These are phyloP conservation scores for Immersiella caudata DNA, from an alignment of 495 filamentous ascomycete species.

Conservation along the genomic window DNA sequence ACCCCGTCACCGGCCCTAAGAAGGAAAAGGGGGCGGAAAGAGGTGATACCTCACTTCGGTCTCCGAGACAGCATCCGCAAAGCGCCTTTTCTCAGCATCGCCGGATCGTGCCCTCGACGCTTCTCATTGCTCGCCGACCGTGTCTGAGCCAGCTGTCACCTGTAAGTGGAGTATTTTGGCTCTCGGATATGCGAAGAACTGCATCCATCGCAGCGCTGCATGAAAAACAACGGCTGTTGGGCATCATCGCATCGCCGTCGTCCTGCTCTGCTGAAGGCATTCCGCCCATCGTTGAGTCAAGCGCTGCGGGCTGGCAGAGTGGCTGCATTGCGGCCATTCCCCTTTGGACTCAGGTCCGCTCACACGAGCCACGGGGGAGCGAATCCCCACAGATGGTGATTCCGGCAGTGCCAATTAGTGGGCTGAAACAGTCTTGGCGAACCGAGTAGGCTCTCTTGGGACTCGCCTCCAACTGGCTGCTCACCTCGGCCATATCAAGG, in stretches of 20 bases:
- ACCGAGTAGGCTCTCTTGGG: background rate
- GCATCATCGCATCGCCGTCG: conserved; percentile 20
- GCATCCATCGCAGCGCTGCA: conserved; percentile 19
- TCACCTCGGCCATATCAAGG: conserved; percentile 16
- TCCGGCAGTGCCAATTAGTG: conserved; percentile 15
- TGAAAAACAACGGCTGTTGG: conserved; percentile 19
- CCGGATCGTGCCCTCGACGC: conserved; percentile 16
- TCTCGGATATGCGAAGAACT: conserved; percentile 22
- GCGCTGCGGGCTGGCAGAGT: conserved; percentile 11
- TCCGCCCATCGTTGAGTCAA: conserved; percentile 18
- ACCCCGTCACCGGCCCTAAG: background rate
- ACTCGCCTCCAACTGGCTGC: background rate
- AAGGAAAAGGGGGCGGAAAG: background rate
- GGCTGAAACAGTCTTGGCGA: conserved; percentile 15
- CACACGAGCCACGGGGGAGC: conserved; percentile 3
- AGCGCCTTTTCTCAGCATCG: background rate
- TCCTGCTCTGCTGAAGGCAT: conserved; percentile 5
- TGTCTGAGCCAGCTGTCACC: conserved; percentile 22
- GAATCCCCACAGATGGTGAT: conserved; percentile 18
- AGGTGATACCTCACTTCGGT: conserved; percentile 16
- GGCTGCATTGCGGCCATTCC: conserved; percentile 21
- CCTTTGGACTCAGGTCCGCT: conserved; percentile 12
- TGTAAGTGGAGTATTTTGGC: conserved; percentile 19
- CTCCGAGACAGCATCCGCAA: conserved; percentile 15
- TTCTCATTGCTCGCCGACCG: conserved; percentile 15